A percentile compares a stretch with the other conserved stretches of the same genome.
Evolutionary conservation across 345 rosid species (phyloP).

Genomic region (Streptanthus diversifolius): DNA sequence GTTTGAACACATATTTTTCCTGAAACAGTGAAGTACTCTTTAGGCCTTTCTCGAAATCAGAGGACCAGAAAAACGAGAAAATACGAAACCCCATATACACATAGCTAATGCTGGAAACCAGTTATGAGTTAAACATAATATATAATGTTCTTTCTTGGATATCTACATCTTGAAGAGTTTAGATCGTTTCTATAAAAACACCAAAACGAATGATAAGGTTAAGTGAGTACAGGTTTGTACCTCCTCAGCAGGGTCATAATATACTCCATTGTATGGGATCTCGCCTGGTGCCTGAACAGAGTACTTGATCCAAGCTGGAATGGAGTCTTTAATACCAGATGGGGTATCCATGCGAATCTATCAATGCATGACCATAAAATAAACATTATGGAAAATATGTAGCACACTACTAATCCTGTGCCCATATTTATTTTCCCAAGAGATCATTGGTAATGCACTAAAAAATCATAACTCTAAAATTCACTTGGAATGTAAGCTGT

Average conservation of each 20-base stretch:
- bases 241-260: constrained; percentile 95
- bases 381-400: not conserved
- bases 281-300: constrained; percentile 93
- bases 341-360: constrained; percentile 97
- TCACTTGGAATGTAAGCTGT: not conserved
- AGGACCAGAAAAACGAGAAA: constrained; percentile 5
- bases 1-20: constrained; percentile 79
- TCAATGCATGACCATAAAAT: constrained; percentile 18
- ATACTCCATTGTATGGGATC: constrained; percentile 90
- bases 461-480: not conserved
- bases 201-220: constrained; percentile 5
- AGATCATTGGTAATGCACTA: not conserved
- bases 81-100: constrained; percentile 1
- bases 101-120: constrained; percentile 4
- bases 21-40: constrained; percentile 37
- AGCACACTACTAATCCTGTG: not conserved
- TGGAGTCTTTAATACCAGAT: constrained; percentile 89
- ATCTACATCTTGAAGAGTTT: constrained; percentile 9
- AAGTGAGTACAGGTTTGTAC: constrained; percentile 36
- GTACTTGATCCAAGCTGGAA: constrained; percentile 99
- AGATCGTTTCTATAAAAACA: constrained; percentile 4
- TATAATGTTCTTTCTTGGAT: constrained; percentile 7
- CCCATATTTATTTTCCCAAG: not conserved
- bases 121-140: not conserved
- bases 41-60: constrained; percentile 8